Conservation (phyloP, 2,329 filamentous ascomycete genomes). For the Colletotrichum lindemuthianum region DNA sequence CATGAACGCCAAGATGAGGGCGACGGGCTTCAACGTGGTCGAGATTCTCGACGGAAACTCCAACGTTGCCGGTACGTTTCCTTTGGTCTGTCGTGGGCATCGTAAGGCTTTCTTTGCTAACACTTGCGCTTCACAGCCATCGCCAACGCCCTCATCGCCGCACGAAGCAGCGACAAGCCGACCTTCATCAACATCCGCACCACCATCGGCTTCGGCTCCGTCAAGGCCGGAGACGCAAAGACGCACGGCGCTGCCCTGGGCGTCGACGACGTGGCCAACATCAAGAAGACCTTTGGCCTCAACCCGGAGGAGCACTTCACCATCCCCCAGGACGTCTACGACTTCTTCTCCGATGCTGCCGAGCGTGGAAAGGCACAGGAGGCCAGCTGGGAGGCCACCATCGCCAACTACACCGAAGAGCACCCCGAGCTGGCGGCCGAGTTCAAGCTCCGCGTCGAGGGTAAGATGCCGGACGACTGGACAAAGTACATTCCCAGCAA, state of each 20-base stretch:
- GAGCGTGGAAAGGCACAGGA: slow-evolving; percentile 55
- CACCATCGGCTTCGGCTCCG: slow-evolving; percentile 62
- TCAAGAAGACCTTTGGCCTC: slow-evolving; percentile 45
- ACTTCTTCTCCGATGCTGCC: slow-evolving; percentile 59
- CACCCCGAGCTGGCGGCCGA: slow-evolving; percentile 60
- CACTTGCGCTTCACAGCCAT: slow-evolving; percentile 38
- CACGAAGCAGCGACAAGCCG: slow-evolving; percentile 58
- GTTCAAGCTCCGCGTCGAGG: slow-evolving; percentile 57
- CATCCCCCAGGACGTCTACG: slow-evolving; percentile 55
- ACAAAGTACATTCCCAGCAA: slow-evolving; percentile 56
- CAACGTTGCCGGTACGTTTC: slow-evolving; percentile 50
- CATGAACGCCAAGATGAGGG: slow-evolving; percentile 66
- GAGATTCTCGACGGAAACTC: slow-evolving; percentile 62
- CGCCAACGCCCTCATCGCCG: slow-evolving; percentile 56
- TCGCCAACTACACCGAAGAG: slow-evolving; percentile 52
- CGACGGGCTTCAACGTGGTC: slow-evolving; percentile 64
- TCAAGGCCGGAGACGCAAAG: slow-evolving; percentile 59
- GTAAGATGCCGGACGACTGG: slow-evolving; percentile 59
- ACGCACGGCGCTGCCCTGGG: slow-evolving; percentile 69
- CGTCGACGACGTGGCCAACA: slow-evolving; percentile 57
- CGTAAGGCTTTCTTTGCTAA: no score
- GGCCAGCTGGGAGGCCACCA: slow-evolving; percentile 54
- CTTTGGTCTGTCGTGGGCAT: no score
- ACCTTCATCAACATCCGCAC: slow-evolving; percentile 69
- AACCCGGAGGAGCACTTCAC: slow-evolving; percentile 48